A percentile compares a stretch with the other conserved stretches of the same genome.
These are phyloP conservation scores for Leucogyrophana mollusca DNA, from an alignment of 768 basidiomycete species.

Conservation along the genomic window DNA sequence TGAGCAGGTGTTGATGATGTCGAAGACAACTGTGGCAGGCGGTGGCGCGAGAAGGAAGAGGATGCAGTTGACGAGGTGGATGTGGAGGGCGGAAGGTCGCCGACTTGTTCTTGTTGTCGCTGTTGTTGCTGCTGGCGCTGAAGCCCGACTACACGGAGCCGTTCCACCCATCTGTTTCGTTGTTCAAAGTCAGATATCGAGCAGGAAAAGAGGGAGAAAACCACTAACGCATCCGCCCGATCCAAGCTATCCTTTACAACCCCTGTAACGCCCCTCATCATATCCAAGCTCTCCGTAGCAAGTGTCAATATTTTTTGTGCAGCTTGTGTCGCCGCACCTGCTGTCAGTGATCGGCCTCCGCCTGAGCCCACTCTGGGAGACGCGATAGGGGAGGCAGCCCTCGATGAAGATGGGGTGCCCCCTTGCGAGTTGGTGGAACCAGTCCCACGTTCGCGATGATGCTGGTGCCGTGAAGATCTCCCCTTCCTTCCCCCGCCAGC, in stretches of 20 bases:
- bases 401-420: constrained; percentile 32
- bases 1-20: constrained; percentile 30
- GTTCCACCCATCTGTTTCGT: constrained; percentile 72
- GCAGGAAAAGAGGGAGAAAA: constrained; percentile 2
- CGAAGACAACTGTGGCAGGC: constrained; percentile 28
- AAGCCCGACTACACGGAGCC: constrained; percentile 73
- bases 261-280: constrained; percentile 85
- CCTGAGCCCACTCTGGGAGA: constrained; percentile 16
- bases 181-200: constrained; percentile 4
- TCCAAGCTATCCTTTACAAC: constrained; percentile 88
- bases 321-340: constrained; percentile 64
- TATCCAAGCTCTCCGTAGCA: constrained; percentile 89
- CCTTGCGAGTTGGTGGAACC: constrained; percentile 29
- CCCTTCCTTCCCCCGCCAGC: constrained; percentile 17
- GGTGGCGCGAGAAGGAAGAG: constrained; percentile 8
- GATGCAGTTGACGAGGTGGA: background rate
- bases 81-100: background rate
- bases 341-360: constrained; percentile 32
- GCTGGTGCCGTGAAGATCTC: constrained; percentile 15
- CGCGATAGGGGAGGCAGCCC: constrained; percentile 30
- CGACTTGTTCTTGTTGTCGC: constrained; percentile 6
- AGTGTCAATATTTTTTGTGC: constrained; percentile 81
- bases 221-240: constrained; percentile 75
- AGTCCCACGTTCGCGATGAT: constrained; percentile 38
- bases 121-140: constrained; percentile 48